Percentiles rank a stretch among this genome's conserved stretches.
These are phyloP conservation scores for Penicillium sp. DNA, from an alignment of 2,329 filamentous ascomycete species.

Conservation along the genomic window DNA sequence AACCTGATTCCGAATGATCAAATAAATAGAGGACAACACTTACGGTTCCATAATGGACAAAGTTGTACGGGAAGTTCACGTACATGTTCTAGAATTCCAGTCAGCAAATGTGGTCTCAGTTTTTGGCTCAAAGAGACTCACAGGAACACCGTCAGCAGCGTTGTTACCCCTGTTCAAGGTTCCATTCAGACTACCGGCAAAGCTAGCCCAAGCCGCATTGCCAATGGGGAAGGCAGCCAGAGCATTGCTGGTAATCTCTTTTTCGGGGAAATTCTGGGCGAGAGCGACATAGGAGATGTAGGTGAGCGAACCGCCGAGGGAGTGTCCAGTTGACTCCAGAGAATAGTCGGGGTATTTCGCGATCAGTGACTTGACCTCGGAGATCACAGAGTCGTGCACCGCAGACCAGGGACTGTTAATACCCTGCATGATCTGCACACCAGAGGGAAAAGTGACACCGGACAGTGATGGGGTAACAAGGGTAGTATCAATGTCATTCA, in stretches of 20 bases:
- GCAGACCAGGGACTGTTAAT: conserved; percentile 28
- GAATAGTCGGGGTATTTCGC: conserved; percentile 29
- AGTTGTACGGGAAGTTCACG: conserved; percentile 19
- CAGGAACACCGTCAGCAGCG: conserved; percentile 27
- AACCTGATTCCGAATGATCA: background rate
- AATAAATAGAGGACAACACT: background rate
- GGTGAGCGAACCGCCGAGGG: conserved; percentile 31
- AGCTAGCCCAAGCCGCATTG: conserved; percentile 26
- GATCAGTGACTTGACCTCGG: conserved; percentile 26
- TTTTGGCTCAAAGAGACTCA: conserved; percentile 5
- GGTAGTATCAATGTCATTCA: conserved; percentile 27
- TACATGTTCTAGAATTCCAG: conserved; percentile 26
- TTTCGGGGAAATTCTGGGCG: conserved; percentile 30
- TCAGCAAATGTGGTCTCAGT: background rate
- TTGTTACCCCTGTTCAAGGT: conserved; percentile 31
- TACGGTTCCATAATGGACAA: conserved; percentile 28
- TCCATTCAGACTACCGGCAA: conserved; percentile 23
- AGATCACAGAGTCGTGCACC: conserved; percentile 29
- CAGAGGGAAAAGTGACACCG: conserved; percentile 28
- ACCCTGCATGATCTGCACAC: conserved; percentile 28
- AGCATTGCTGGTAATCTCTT: conserved; percentile 30
- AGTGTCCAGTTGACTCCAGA: conserved; percentile 32
- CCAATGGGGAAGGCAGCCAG: conserved; percentile 35
- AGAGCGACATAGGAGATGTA: conserved; percentile 34
- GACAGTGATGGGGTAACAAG: conserved; percentile 26